phyloP scores from a whole-genome alignment of 73 alveolate species.

The Symbiodinium natans region DNA sequence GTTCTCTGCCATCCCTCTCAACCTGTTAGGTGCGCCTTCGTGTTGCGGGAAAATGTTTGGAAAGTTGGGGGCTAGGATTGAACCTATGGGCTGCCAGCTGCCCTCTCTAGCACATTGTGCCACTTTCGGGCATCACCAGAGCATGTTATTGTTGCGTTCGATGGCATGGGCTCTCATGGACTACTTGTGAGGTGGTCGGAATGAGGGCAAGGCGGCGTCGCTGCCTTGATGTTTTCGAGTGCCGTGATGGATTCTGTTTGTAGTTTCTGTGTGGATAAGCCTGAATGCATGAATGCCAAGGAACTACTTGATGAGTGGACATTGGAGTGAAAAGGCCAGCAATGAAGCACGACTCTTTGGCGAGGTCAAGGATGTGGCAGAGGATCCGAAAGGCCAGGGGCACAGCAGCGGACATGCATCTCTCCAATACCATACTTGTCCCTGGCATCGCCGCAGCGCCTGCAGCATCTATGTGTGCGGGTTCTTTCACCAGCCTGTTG shows the following conservation, averaged over 20 bases:
- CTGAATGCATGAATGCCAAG: neutral
- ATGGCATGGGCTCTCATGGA: too few species aligned
- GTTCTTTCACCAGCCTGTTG: too few species aligned
- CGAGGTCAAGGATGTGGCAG: slow-evolving; percentile 93
- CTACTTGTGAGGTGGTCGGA: slow-evolving; percentile 26
- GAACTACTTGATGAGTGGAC: slow-evolving; percentile 95
- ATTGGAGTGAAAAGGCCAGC: slow-evolving; percentile 95
- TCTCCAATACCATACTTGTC: too few species aligned
- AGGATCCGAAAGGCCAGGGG: slow-evolving; percentile 85
- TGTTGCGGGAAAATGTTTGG: slow-evolving; percentile 93
- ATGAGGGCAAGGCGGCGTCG: slow-evolving; percentile 16
- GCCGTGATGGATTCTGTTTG: neutral
- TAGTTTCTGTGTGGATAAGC: too few species aligned
- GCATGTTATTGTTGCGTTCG: too few species aligned
- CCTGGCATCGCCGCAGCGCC: too few species aligned
- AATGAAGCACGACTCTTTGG: slow-evolving; percentile 95
- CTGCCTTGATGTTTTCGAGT: neutral
- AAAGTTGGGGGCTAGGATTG: too few species aligned
- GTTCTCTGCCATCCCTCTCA: slow-evolving; percentile 95
- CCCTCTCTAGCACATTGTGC: too few species aligned
- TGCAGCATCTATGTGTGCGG: too few species aligned
- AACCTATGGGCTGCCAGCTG: too few species aligned
- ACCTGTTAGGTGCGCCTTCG: slow-evolving; percentile 93
- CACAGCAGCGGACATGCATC: too few species aligned
- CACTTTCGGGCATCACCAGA: too few species aligned